Evolutionary conservation across 345 rosid genomes (phyloP), one percentile per base, ranked within the genome.

Genomic region (Lumnitzera littorea): DNA sequence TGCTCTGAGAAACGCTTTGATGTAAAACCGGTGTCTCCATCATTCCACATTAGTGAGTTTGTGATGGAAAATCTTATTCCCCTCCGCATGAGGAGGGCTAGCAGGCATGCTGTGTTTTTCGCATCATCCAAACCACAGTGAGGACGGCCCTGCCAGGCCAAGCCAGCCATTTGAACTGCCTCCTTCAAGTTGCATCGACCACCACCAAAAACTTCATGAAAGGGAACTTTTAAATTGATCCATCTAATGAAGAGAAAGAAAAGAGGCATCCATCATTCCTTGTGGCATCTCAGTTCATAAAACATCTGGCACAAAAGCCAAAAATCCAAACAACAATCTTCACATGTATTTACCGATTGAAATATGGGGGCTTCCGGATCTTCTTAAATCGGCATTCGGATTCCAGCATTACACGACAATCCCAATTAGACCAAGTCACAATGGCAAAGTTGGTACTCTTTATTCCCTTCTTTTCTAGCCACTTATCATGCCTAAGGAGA

Each of bases 361-460:
- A 78, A 53, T 78, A 78, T 20, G 74, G 69, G n/a, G 82, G 82
- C 57, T 74, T 74, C 46, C 68, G 62, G 57, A 78, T 78, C 48
- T 78, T 78, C 70, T 78, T 78, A 54, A 61, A 71, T 41, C 78
- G 76, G 61, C 82, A 74, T 64, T 74, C 82, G 2, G 82, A 74
- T 63, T 78, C 82, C 79, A 78, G 51, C 82, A 78, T 74, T 63
- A 78, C 79, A 23, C 68, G 74, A 57, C 82, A 78, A 66, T 78
- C 82, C 79, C 82, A 78, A 54, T 74, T 74, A 3, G 82, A 71
- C 82, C 82, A 78, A 47, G 82, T 74, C 20, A 78, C 82, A 46
- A 74, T 70, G 31, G 74, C 82, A 43, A 78, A 78, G 60, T 69
- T 78, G 13, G 72, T 54, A 55, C 53, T 68, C 59, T 78, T 78